phyloP scores from a whole-genome alignment of 306 rosid genomes.

The Rosa multiflora region DNA sequence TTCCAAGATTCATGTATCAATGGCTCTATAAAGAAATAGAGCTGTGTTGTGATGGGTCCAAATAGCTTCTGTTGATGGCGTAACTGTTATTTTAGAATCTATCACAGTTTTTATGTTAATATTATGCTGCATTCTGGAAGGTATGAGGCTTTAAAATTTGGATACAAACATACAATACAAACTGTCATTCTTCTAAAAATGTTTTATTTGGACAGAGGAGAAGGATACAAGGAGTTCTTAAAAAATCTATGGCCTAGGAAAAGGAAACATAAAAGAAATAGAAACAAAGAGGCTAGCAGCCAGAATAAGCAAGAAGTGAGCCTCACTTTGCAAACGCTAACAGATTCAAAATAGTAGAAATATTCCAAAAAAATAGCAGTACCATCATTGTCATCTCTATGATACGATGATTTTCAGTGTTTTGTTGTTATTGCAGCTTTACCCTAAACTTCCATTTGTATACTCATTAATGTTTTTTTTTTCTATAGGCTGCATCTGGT shows the following conservation, averaged over 20 bases:
- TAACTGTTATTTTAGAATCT: neutral
- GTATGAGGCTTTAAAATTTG: neutral
- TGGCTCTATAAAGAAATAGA: neutral
- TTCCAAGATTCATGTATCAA: neutral
- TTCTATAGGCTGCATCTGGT: slow-evolving; percentile 92
- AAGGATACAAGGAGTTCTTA: neutral
- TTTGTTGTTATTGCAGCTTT: neutral
- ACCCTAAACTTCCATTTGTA: neutral
- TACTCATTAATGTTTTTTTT: slow-evolving; percentile 19
- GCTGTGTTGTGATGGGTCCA: neutral
- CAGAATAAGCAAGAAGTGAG: neutral
- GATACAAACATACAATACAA: neutral
- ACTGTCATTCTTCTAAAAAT: neutral
- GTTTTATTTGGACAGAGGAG: neutral
- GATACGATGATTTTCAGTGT: neutral
- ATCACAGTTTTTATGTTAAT: neutral
- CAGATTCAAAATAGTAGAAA: neutral
- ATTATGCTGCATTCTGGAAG: neutral
- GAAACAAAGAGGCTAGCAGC: neutral
- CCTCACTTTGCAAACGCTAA: neutral
- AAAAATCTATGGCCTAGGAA: neutral
- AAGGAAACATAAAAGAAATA: neutral
- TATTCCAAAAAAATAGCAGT: neutral
- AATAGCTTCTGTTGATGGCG: neutral
- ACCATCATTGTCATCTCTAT: neutral